Evolutionary conservation across 2,329 filamentous ascomycete genomes (phyloP).

Genomic region (Claviceps quebecensis): DNA sequence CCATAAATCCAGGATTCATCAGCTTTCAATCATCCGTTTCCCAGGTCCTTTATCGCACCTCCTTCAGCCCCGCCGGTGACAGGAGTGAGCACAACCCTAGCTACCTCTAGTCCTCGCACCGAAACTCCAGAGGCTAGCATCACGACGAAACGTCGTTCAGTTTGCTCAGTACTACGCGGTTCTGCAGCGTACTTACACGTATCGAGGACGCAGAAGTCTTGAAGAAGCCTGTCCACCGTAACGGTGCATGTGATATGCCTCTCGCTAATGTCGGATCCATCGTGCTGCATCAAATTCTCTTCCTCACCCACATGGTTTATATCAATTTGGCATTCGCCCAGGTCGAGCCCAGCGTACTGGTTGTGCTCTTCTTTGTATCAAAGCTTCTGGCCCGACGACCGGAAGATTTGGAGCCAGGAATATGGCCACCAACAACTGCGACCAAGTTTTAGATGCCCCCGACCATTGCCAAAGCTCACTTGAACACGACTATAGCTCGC

Average conservation of each 20-base stretch:
- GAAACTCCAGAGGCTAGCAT: not conserved
- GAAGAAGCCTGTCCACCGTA: not conserved
- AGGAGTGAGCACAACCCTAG: not conserved
- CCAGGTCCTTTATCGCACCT: not conserved
- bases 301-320: conserved; percentile 39
- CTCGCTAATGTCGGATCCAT: conserved; percentile 38
- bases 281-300: conserved; percentile 36
- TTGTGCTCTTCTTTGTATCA: conserved; percentile 33
- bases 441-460: conserved; percentile 14
- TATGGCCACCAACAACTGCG: conserved; percentile 20
- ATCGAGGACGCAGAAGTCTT: not conserved
- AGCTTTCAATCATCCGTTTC: not conserved
- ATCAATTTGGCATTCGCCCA: conserved; percentile 36
- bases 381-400: conserved; percentile 33
- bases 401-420: conserved; percentile 29
- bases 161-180: not conserved
- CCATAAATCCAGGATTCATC: not conserved
- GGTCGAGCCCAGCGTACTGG: conserved; percentile 31
- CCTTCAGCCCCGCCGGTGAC: not conserved
- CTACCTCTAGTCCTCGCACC: not conserved
- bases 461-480: conserved; percentile 5
- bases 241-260: conserved; percentile 25
- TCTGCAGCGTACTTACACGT: not conserved
- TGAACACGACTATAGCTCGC: conserved; percentile 23
- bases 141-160: not conserved